A percentile compares a stretch with the other conserved stretches of the same genome.
These are phyloP conservation scores for Babesia ovata DNA, from an alignment of 169 alveolate species.

Conservation along the genomic window DNA sequence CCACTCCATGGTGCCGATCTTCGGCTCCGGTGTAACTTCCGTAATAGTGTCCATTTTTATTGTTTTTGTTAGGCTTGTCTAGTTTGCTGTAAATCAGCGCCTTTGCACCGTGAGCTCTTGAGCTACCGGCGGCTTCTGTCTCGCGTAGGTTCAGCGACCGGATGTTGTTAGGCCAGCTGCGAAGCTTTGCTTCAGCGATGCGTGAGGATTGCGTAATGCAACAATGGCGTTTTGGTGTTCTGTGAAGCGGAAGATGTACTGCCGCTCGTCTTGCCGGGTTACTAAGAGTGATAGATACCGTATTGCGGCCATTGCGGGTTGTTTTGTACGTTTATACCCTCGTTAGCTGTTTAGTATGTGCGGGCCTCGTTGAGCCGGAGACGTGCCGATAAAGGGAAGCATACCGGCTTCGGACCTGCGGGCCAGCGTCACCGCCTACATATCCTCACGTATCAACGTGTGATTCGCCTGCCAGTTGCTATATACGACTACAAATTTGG, in stretches of 20 bases:
- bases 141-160: no score
- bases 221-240: no score
- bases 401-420: not conserved
- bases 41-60: not conserved
- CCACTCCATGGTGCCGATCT: conserved; percentile 35
- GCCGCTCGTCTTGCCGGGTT: no score
- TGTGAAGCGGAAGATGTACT: no score
- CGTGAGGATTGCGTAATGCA: no score
- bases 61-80: not conserved
- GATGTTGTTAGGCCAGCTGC: no score
- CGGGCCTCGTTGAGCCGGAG: conserved; percentile 32
- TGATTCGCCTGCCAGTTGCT: not conserved
- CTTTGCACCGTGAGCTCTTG: no score
- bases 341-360: not conserved
- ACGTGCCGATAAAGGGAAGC: not conserved
- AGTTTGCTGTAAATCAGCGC: no score
- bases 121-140: no score
- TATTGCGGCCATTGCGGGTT: not conserved
- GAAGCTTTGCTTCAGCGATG: no score
- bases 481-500: not conserved
- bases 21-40: not conserved
- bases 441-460: not conserved
- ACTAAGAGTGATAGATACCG: not conserved
- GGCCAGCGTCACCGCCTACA: not conserved
- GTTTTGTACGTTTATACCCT: not conserved